These are phyloP conservation scores for Amanita inopinata DNA, from an alignment of 768 basidiomycete species.

Conservation along the genomic window DNA sequence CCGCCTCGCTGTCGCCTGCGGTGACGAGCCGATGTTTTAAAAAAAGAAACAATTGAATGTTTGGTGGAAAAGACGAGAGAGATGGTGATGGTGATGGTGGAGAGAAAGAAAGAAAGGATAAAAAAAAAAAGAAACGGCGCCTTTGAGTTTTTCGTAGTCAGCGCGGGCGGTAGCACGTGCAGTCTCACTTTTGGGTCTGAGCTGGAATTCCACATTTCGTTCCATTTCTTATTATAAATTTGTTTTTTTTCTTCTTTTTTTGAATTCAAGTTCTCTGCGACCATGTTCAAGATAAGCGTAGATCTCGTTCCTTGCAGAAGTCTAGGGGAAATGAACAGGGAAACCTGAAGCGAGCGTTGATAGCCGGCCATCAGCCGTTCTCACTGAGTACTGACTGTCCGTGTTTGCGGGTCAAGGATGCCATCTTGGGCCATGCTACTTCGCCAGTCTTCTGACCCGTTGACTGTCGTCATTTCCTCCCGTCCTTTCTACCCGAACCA, in stretches of 20 bases:
- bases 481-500: background rate
- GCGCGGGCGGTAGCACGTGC: background rate
- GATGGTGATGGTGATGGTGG: conserved; percentile 19
- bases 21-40: conserved; percentile 9
- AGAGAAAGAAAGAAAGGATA: conserved; percentile 14
- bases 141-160: background rate
- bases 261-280: background rate
- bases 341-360: background rate
- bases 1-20: conserved; percentile 20
- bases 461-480: background rate
- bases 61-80: conserved; percentile 4
- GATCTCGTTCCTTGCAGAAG: background rate
- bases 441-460: background rate
- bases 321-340: background rate
- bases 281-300: background rate
- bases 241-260: background rate
- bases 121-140: conserved; percentile 3
- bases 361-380: background rate
- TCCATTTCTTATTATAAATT: background rate
- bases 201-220: background rate
- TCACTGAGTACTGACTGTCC: background rate
- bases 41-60: conserved; percentile 13
- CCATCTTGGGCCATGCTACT: background rate
- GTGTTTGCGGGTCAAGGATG: background rate
- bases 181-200: background rate